phyloP scores from a whole-genome alignment of 805 yeast species.

The Myxozyma vanderwaltii region DNA sequence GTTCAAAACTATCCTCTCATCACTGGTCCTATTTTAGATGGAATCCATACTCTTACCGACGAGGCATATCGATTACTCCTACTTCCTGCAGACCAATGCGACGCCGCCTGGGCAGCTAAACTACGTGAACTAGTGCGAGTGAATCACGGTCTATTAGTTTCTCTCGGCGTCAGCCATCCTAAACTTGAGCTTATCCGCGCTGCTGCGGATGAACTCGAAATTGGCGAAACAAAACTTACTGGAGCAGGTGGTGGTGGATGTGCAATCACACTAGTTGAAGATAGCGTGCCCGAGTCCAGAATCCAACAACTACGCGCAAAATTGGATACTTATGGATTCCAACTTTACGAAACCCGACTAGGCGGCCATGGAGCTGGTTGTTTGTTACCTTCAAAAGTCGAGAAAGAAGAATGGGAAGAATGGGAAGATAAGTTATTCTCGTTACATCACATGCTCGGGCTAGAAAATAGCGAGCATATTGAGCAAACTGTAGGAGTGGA shows the following conservation, averaged over 20 bases:
- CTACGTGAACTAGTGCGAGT: slow-evolving; percentile 68
- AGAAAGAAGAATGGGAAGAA: slow-evolving; percentile 25
- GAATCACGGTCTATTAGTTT: slow-evolving; percentile 83
- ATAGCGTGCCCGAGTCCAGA: slow-evolving; percentile 44
- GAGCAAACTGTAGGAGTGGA: slow-evolving; percentile 53
- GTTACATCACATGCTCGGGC: slow-evolving; percentile 45
- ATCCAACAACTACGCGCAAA: slow-evolving; percentile 44
- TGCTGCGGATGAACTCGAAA: slow-evolving; percentile 58
- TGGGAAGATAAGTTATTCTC: slow-evolving; percentile 32
- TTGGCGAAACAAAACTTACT: slow-evolving; percentile 91
- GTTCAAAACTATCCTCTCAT: slow-evolving; percentile 57
- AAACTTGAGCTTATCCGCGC: slow-evolving; percentile 74
- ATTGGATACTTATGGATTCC: slow-evolving; percentile 57
- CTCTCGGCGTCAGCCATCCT: slow-evolving; percentile 93
- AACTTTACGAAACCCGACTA: slow-evolving; percentile 73
- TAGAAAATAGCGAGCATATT: slow-evolving; percentile 51
- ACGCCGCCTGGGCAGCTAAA: slow-evolving; percentile 33
- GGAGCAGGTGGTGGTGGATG: slow-evolving; percentile 99
- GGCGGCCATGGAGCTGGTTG: slow-evolving; percentile 90
- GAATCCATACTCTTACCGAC: slow-evolving; percentile 73
- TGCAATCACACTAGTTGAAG: slow-evolving; percentile 77
- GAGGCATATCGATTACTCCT: slow-evolving; percentile 67
- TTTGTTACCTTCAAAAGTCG: slow-evolving; percentile 36
- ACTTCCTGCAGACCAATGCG: slow-evolving; percentile 44
- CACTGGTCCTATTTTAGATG: slow-evolving; percentile 60